Evolutionary conservation across 1,284 basidiomycete genomes (phyloP), one percentile per base, ranked within the genome.

Genomic region (Gomphus bonarii): DNA sequence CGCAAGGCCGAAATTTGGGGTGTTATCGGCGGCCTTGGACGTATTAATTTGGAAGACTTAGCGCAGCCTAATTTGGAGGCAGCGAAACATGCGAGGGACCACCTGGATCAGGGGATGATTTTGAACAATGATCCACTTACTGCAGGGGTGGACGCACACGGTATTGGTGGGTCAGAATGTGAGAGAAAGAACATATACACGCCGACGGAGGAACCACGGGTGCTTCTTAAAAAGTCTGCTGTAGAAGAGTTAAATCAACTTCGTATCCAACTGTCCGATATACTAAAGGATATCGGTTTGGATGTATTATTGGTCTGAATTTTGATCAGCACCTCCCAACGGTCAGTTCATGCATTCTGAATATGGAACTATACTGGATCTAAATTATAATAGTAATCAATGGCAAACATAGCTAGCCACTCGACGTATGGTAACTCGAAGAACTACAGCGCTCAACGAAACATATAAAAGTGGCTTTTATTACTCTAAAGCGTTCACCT

Each of bases 11-110:
- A 85, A 63, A 73, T 78, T 7, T 74, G 77, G 38, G 72, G 70
- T 2, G 79, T 91, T 58, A 71, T 75, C 1, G 63, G 73, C 0
- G 64, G 69, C n/a, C 74, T 91, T 4, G 73, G 75, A 0, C 65
- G 70, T n/a, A 70, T 91, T 25, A 78, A 76, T 5, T 81, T 87
- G 58, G 74, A 77, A 14, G 84, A 88, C 61, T 76, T 91, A 59
- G 79, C 75, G 12, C 86, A 85, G 1, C 76, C 73, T 9, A 88
- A 91, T 68, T 62, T 80, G 11, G 82, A 90, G 63, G 88, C 88
- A 0, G 80, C 85, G 63, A 75, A 73, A 56, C 88, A 91, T 67
- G 85, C 82, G 4, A 73, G 73, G 50, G 76, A 83, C 59, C 86
- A 88, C 67, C 67, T 82, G 14, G 55, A 31, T 38, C 10, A 3